Percentiles rank a stretch among this genome's conserved stretches.
These are phyloP conservation scores for Fusarium kyushuense DNA, from an alignment of 2,329 filamentous ascomycete genomes.

Conservation along the genomic window DNA sequence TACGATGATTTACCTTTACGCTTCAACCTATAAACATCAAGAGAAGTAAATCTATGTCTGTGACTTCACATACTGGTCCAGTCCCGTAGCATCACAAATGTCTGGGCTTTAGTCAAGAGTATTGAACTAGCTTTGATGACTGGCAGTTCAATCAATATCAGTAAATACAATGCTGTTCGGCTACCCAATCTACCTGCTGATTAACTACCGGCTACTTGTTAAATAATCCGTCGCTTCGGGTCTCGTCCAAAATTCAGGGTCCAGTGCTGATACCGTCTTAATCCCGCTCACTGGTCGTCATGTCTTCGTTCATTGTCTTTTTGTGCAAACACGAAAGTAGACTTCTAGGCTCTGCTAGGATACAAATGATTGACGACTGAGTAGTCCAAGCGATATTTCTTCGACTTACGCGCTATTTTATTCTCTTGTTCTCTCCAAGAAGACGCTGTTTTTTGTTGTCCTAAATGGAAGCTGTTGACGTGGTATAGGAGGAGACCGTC, in stretches of 20 bases:
- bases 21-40: not conserved
- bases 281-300: slow-evolving; percentile 8
- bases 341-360: not conserved
- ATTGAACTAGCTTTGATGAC: not conserved
- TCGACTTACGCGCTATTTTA: rapidly evolving
- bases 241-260: slow-evolving; percentile 5
- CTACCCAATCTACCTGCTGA: too few relatives aligned
- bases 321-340: not conserved
- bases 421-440: not conserved
- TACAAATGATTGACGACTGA: not conserved
- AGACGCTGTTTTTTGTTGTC: not conserved
- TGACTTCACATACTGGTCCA: not conserved
- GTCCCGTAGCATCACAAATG: not conserved
- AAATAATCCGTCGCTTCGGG: not conserved
- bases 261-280: slow-evolving; percentile 18
- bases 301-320: not conserved
- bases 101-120: not conserved
- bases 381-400: not conserved
- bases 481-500: not conserved
- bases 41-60: not conserved
- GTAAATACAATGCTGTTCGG: not conserved
- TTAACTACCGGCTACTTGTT: not conserved
- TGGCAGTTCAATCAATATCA: too few relatives aligned
- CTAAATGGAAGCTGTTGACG: not conserved
- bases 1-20: not conserved